Evolutionary conservation across 345 rosid species (phyloP), one percentile per base, ranked within the genome.

Genomic region (Lenwebbia sp.): DNA sequence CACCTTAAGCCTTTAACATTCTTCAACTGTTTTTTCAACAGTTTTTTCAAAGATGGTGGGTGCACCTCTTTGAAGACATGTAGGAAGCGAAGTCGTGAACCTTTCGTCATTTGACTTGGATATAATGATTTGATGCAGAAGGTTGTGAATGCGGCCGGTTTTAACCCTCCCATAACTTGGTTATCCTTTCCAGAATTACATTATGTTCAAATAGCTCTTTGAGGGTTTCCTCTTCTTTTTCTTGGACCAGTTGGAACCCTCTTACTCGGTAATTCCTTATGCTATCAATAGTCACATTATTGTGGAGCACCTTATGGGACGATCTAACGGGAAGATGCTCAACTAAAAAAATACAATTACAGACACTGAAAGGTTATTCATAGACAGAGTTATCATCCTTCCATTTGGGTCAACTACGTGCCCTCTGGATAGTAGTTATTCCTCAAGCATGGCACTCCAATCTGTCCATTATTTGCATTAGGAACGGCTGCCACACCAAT

Each of bases 1-100:
- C 28, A 76, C 13, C 49, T 3, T 40, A 37, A 76, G 82, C 28
- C 13, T n/a, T n/a, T n/a, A n/a, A n/a, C n/a, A n/a, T 58, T 5
- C 33, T 2, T 0, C 33, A 58, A 5, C n/a, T n/a, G n/a, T n/a
- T n/a, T n/a, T n/a, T n/a, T n/a, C n/a, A n/a, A n/a, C 19, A 19
- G 0, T 9, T 5, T 8, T 76, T 9, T 9, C 6, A 44, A 19
- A 3, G n/a, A 76, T 19, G 5, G 1, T 47, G 17, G 51, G 50
- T 25, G 3, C 7, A 37, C n/a, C 1, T 25, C 5, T 21, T 25
- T 0, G 13, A 40, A 21, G 51, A 47, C 4, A 76, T 9, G 30
- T 4, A 37, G 51, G 26, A 3, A 76, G 13, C 0, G 4, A 76
- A 33, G 26, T 9, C 0, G 28, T 0, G 0, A 40, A 40, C 14